These are phyloP conservation scores for Hortiboletus flavorubellus DNA, from an alignment of 768 basidiomycete genomes.

Conservation along the genomic window DNA sequence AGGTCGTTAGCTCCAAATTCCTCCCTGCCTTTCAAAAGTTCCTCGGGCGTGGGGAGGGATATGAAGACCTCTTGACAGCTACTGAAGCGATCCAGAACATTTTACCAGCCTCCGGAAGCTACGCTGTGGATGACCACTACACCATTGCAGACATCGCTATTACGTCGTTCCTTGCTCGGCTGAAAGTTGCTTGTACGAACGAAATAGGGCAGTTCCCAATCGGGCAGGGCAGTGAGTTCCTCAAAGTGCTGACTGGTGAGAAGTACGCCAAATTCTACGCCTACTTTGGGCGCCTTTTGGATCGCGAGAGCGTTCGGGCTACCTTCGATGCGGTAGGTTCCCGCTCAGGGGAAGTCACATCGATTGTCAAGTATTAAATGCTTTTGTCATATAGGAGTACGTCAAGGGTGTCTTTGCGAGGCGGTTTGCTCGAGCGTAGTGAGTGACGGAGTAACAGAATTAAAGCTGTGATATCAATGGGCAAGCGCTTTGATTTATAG, in stretches of 20 bases:
- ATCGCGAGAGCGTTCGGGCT: constrained; percentile 49
- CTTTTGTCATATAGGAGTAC: constrained; percentile 9
- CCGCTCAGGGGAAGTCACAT: too few species aligned
- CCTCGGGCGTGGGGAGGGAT: constrained; percentile 38
- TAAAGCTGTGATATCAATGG: neutral
- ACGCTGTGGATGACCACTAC: constrained; percentile 30
- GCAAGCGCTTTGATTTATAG: neutral
- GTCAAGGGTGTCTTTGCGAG: neutral
- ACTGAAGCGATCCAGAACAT: constrained; percentile 50
- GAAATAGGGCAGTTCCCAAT: constrained; percentile 50
- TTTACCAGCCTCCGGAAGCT: constrained; percentile 41
- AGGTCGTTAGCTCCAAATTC: constrained; percentile 48
- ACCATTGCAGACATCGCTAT: constrained; percentile 64
- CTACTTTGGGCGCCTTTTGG: constrained; percentile 47
- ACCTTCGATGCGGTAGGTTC: constrained; percentile 54
- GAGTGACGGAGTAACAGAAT: neutral
- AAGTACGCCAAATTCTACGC: constrained; percentile 50
- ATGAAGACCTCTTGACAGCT: constrained; percentile 39
- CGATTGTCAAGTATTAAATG: neutral
- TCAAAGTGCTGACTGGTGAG: constrained; percentile 36
- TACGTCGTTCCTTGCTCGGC: constrained; percentile 57
- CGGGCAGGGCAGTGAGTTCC: constrained; percentile 45
- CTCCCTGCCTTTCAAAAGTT: constrained; percentile 37
- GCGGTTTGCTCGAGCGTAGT: constrained; percentile 7
- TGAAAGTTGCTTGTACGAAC: constrained; percentile 42